Evolutionary conservation across 148 eudicot genomes (phyloP).

Genomic region (Salicornia ramosissima): DNA sequence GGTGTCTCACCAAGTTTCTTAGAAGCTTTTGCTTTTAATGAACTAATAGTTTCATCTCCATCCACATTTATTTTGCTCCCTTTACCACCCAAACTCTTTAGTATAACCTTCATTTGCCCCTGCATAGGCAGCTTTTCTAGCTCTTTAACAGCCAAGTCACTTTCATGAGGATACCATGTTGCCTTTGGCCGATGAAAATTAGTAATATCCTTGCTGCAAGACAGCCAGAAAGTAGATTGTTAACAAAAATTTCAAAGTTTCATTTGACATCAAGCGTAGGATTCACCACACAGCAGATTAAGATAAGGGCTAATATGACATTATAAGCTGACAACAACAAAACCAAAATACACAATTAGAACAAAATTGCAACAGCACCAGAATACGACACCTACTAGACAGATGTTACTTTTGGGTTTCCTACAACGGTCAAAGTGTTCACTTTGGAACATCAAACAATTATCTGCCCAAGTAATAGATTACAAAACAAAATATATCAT

Average conservation of each 20-base stretch:
- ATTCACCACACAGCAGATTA: no score
- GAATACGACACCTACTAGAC: no score
- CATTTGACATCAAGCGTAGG: neutral
- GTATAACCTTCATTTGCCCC: constrained; percentile 78
- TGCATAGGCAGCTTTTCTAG: constrained; percentile 62
- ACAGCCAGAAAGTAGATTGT: constrained; percentile 10
- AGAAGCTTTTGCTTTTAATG: constrained; percentile 83
- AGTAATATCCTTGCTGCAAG: constrained; percentile 84
- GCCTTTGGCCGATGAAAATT: constrained; percentile 97
- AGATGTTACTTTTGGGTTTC: no score
- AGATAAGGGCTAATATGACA: no score
- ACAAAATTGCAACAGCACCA: no score
- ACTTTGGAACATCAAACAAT: no score
- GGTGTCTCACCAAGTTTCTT: constrained; percentile 73
- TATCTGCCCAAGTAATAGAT: no score
- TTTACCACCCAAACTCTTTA: constrained; percentile 92
- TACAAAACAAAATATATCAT: no score
- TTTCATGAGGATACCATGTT: constrained; percentile 90
- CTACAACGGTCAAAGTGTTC: no score
- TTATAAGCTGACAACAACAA: no score
- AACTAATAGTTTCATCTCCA: constrained; percentile 74
- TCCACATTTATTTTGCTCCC: constrained; percentile 90
- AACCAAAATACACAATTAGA: no score
- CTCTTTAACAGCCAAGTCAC: constrained; percentile 68
- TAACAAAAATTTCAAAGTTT: neutral